Conservation (phyloP, 768 basidiomycete species). For the Podaxis carcinomalis region DNA sequence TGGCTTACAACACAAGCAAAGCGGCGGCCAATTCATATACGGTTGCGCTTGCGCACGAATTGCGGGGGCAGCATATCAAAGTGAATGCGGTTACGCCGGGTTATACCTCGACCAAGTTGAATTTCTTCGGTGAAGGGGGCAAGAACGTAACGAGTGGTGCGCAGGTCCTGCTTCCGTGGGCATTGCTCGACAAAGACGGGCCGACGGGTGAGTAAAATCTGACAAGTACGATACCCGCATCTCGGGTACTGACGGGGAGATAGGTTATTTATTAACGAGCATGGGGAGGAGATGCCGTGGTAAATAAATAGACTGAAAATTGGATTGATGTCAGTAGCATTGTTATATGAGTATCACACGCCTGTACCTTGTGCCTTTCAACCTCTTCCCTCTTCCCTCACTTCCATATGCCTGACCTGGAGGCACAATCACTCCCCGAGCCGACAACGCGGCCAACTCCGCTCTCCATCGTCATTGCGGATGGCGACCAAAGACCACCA, state of each 20-base stretch:
- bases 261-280: conserved; percentile 28
- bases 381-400: background rate
- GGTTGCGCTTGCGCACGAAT: conserved; percentile 60
- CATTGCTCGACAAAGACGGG: conserved; percentile 34
- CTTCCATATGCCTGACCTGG: conserved; percentile 1
- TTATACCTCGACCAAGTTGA: conserved; percentile 42
- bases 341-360: background rate
- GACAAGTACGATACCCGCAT: background rate
- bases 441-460: background rate
- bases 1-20: conserved; percentile 67
- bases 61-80: conserved; percentile 47
- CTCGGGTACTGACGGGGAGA: background rate
- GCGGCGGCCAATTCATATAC: conserved; percentile 61
- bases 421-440: background rate
- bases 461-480: background rate
- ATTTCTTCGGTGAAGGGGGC: conserved; percentile 31
- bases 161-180: conserved; percentile 32
- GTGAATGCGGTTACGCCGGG: conserved; percentile 66
- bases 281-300: conserved; percentile 32
- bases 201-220: conserved; percentile 27
- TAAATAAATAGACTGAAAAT: conserved; percentile 17
- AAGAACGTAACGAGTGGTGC: conserved; percentile 33
- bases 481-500: background rate
- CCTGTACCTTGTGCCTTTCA: background rate
- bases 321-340: background rate